Base-by-base conservation (phyloP, 352 stramenopile species). In the Aphanomyces astaci region DNA sequence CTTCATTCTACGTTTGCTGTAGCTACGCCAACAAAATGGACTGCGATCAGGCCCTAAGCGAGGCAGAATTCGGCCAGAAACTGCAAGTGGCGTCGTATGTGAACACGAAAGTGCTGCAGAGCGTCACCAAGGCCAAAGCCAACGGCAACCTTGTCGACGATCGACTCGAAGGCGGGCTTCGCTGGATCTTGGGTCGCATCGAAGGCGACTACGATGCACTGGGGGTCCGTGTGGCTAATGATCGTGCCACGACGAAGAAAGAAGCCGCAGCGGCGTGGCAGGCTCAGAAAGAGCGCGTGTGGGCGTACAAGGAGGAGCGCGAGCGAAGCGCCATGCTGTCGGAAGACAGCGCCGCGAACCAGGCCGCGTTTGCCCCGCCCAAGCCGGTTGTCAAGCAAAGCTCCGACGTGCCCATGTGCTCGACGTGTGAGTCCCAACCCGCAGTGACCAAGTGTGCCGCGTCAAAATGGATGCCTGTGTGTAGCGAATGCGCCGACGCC, bases 381-480 rank as follows among this genome's bases (percentile, higher is more conserved):
- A 57, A 40, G 24, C 43, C 33, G 65, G 40, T 65, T 43, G 68
- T 43, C 36, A 56, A 66, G n/a, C 77, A 75, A 73, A 76, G 81
- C 24, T 45, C 68, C 19, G 75, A 75, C 36, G 72, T 81, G 19
- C 89, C 91, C 71, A 78, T 76, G 45, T 94, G 85, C 66, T 89
- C 75, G 19, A 79, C 83, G 55, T 94, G 85, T 64, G 76, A 56
- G 3, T 76, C 69, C 0, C 62, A 73, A 13, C 73, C 78, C 10
- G 85, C 85, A 27, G 81, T 79, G 67, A 89, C 82, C 4, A 94
- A 94, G 53, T 94, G 85, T 64, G 69, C 83, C 27, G 85, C 85
- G 4, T 91, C 85, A 25, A 94, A 94, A 69, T 92, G 83, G 85
- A 91, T 94, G 85, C 85, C 83, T 22, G 83, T 94, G 30, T 94